Base-by-base conservation (phyloP, 345 rosid species). In the Cardiospermum halicacabum region DNA sequence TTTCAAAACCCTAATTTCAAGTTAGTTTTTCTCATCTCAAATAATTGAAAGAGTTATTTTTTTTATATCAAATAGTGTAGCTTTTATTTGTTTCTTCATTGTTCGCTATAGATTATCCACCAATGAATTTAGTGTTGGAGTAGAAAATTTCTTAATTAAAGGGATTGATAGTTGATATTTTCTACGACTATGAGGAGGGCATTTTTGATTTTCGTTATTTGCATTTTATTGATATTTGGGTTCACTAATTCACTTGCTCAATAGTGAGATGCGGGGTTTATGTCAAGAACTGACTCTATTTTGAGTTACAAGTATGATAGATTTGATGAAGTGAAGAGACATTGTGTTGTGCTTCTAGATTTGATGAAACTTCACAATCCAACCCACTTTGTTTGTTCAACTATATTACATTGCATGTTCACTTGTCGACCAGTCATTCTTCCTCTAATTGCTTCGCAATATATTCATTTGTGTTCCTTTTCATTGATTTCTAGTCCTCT, bases 271-370 rank as follows among this genome's bases (percentile, higher is more conserved):
- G 12, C 16, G 37, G 73, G 45, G 7, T 57, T 34, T 64, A 79
- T 62, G 36, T 13, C 8, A 59, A 64, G 16, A 58, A 53, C n/a
- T n/a, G n/a, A n/a, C n/a, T n/a, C n/a, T n/a, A n/a, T 74, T 13
- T 68, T 50, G 4, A 62, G 47, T 12, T 81, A 72, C 63, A 84
- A 59, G 43, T 83, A 82, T 81, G 91, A 79, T 58, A 80, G 93
- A 43, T 76, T 84, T 66, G 66, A 73, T 62, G 94, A 89, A 51
- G 89, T 87, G 30, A 85, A 74, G 73, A 78, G 64, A 64, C 77
- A 74, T 1, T 89, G 98, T 75, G 78, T 72, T 48, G n/a, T n/a
- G n/a, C n/a, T n/a, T n/a, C n/a, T n/a, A n/a, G n/a, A n/a, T n/a
- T n/a, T n/a, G n/a, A n/a, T n/a, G n/a, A n/a, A n/a, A n/a, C n/a